phyloP scores from a whole-genome alignment of 805 yeast genomes.

The Millerozyma acaciae region DNA sequence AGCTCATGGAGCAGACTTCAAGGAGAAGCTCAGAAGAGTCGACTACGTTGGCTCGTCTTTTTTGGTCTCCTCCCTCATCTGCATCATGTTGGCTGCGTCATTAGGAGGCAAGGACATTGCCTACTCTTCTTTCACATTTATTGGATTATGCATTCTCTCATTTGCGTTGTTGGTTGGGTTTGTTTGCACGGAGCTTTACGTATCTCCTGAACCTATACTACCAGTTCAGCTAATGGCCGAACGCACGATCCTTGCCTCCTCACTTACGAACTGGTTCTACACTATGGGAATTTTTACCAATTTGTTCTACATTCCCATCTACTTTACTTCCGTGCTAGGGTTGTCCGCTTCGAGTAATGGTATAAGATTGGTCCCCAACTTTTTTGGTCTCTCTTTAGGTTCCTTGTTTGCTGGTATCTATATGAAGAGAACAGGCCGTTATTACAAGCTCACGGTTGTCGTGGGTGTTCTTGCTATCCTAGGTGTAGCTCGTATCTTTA shows the following conservation, averaged over 20 bases:
- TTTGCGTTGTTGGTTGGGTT: constrained; percentile 38
- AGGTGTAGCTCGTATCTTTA: constrained; percentile 42
- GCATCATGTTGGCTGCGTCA: constrained; percentile 63
- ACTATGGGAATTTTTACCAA: constrained; percentile 65
- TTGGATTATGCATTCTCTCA: constrained; percentile 29
- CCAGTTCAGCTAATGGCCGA: constrained; percentile 57
- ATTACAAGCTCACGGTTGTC: constrained; percentile 44
- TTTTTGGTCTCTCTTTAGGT: constrained; percentile 63
- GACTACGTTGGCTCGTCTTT: constrained; percentile 64
- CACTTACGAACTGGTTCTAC: constrained; percentile 65
- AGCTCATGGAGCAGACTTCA: constrained; percentile 40
- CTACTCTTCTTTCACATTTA: constrained; percentile 43
- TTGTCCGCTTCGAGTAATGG: constrained; percentile 57
- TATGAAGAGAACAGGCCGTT: constrained; percentile 66
- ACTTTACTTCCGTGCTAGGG: constrained; percentile 51
- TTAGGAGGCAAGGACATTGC: constrained; percentile 56
- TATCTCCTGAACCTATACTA: constrained; percentile 62
- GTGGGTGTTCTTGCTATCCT: constrained; percentile 41
- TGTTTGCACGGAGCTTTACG: constrained; percentile 45
- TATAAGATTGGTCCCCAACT: constrained; percentile 57
- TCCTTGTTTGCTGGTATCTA: constrained; percentile 63
- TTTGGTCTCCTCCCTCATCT: constrained; percentile 54
- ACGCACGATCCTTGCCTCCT: constrained; percentile 60
- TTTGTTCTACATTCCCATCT: constrained; percentile 70
- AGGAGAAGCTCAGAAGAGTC: constrained; percentile 51